A percentile compares a stretch with the other conserved stretches of the same genome.
These are phyloP conservation scores for Pittosporum tobira DNA, from an alignment of 129 eudicot genomes.

Conservation along the genomic window DNA sequence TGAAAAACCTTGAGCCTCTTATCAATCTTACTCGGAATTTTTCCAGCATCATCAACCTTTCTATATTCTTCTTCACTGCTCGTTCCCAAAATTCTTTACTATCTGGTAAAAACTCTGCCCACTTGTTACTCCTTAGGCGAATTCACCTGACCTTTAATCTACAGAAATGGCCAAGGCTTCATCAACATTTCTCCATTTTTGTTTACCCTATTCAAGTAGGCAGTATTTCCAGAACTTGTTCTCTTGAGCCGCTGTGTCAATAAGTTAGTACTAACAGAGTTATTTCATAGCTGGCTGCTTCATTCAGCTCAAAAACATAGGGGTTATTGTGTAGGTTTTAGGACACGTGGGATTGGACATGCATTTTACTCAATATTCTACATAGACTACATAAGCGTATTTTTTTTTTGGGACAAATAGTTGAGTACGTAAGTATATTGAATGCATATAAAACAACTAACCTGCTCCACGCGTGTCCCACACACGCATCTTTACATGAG, in stretches of 20 bases:
- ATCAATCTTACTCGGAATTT: slow-evolving; percentile 38
- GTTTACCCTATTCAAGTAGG: too few relatives aligned
- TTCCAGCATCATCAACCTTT: slow-evolving; percentile 21
- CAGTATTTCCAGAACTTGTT: too few relatives aligned
- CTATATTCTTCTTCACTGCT: slow-evolving; percentile 19
- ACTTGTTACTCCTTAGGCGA: slow-evolving; percentile 35
- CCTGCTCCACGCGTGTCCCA: slow-evolving; percentile 99
- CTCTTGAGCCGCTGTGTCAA: too few relatives aligned
- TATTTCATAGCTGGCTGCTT: too few relatives aligned
- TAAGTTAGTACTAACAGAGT: too few relatives aligned
- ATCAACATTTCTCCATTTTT: too few relatives aligned
- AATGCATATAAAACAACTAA: slow-evolving; percentile 12
- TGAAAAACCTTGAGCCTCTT: slow-evolving; percentile 90
- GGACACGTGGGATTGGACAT: neutral
- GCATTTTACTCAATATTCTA: neutral
- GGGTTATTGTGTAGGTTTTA: too few relatives aligned
- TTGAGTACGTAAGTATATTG: neutral
- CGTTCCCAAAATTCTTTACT: slow-evolving; percentile 63
- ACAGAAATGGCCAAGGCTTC: too few relatives aligned
- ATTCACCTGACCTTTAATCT: too few relatives aligned
- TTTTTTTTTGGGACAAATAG: too few relatives aligned
- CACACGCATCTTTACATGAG: slow-evolving; percentile 95
- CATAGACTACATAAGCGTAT: too few relatives aligned
- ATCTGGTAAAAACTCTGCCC: slow-evolving; percentile 58
- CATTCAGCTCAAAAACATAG: too few relatives aligned